phyloP scores from a whole-genome alignment of 2,329 filamentous ascomycete species.

The Aspergillus tamarii region DNA sequence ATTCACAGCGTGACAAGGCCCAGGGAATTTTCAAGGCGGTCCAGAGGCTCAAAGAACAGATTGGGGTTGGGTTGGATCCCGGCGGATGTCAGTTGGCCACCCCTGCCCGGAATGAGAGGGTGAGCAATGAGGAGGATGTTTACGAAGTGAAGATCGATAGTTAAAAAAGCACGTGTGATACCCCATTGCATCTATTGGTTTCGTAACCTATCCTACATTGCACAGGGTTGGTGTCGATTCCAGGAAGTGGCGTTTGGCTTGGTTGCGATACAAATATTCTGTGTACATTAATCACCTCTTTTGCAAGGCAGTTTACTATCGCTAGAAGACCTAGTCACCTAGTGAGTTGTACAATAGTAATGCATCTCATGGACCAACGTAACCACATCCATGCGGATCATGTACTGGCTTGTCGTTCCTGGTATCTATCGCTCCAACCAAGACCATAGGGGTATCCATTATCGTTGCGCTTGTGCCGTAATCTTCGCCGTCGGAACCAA shows the following conservation, averaged over 20 bases:
- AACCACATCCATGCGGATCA: neutral
- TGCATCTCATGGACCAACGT: neutral
- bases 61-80: constrained; percentile 58
- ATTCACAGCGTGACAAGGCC: constrained; percentile 51
- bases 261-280: neutral
- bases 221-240: neutral
- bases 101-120: constrained; percentile 52
- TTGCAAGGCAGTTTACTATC: neutral
- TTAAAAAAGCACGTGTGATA: constrained; percentile 8
- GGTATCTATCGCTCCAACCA: neutral
- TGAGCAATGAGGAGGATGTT: constrained; percentile 56
- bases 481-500: neutral
- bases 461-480: neutral
- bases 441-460: constrained; percentile 8
- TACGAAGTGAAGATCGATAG: constrained; percentile 30
- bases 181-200: constrained; percentile 1
- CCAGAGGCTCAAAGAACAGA: constrained; percentile 52
- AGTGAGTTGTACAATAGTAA: neutral
- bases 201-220: neutral
- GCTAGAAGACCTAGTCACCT: neutral
- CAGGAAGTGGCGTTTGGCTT: constrained; percentile 1
- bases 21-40: constrained; percentile 49
- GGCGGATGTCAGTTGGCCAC: constrained; percentile 58
- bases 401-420: neutral
- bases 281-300: neutral